Evolutionary conservation across 371 early-diverging fungal species (phyloP).

Genomic region (Apophysomyces ossiformis): DNA sequence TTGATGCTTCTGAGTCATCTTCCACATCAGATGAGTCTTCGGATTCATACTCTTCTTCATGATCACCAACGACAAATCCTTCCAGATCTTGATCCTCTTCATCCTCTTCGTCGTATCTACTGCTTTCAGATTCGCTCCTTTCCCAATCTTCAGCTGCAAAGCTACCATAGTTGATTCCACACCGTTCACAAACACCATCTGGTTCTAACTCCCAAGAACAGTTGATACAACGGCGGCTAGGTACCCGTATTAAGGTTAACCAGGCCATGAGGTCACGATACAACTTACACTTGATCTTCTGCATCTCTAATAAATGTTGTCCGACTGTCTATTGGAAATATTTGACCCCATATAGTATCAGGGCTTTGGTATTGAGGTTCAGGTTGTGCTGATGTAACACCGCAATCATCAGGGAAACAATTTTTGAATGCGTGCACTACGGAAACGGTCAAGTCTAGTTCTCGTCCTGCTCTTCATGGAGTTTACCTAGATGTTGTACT

Average conservation of each 20-base stretch:
- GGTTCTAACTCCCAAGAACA: constrained; percentile 16
- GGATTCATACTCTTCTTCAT: not conserved
- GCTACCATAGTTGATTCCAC: constrained; percentile 4
- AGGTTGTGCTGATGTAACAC: not conserved
- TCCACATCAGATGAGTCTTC: not conserved
- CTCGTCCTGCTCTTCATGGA: not conserved
- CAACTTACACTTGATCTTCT: constrained; percentile 17
- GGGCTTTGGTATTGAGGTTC: constrained; percentile 10
- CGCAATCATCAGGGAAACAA: not conserved
- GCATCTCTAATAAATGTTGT: constrained; percentile 9
- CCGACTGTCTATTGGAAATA: constrained; percentile 3
- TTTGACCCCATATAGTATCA: not conserved
- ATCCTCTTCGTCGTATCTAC: not conserved
- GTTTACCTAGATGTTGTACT: constrained; percentile 14
- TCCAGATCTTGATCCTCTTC: constrained; percentile 6
- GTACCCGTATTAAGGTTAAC: too few relatives aligned
- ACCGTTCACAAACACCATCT: constrained; percentile 13
- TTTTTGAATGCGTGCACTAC: constrained; percentile 7
- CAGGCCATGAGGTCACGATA: not conserved
- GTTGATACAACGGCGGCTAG: constrained; percentile 9
- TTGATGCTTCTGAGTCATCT: not conserved
- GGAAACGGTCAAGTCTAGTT: not conserved
- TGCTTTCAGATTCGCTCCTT: not conserved
- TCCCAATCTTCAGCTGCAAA: not conserved
- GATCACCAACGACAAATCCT: constrained; percentile 13